Evolutionary conservation across 2,329 filamentous ascomycete species (phyloP).

Genomic region (Colletotrichum sp.): DNA sequence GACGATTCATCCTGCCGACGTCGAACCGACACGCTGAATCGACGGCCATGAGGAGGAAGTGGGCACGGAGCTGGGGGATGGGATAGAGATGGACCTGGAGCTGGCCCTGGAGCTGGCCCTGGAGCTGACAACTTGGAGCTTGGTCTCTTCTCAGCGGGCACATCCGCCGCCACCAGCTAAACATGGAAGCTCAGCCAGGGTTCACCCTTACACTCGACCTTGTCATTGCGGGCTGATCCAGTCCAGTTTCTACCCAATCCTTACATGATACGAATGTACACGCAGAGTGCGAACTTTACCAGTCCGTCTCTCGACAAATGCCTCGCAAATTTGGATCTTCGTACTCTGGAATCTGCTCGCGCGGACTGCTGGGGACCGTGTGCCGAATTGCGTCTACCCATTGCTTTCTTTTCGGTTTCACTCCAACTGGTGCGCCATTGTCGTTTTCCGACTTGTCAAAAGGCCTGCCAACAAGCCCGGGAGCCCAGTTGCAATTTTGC

Average conservation of each 20-base stretch:
- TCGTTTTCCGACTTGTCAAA: not conserved
- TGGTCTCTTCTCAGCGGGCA: not conserved
- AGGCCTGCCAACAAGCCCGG: not conserved
- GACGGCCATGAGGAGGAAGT: not conserved
- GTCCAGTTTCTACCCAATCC: not conserved
- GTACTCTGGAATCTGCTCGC: not conserved
- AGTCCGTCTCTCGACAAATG: not conserved
- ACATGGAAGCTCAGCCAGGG: not conserved
- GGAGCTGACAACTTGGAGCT: not conserved
- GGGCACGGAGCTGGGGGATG: not conserved
- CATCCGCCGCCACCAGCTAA: not conserved
- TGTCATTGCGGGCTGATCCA: not conserved
- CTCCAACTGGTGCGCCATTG: not conserved
- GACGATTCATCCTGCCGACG: not conserved
- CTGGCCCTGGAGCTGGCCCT: not conserved
- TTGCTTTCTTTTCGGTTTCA: constrained; percentile 15
- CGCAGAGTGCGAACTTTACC: not conserved
- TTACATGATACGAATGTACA: not conserved
- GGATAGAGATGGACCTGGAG: not conserved
- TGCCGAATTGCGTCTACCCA: not conserved
- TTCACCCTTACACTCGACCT: not conserved
- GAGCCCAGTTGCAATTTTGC: not conserved
- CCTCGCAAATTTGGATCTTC: not conserved
- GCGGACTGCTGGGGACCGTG: not conserved
- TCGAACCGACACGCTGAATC: not conserved